A percentile compares a stretch with the other conserved stretches of the same genome.
These are phyloP conservation scores for Smallanthus sonchifolius DNA, from an alignment of 129 eudicot species.

Conservation along the genomic window DNA sequence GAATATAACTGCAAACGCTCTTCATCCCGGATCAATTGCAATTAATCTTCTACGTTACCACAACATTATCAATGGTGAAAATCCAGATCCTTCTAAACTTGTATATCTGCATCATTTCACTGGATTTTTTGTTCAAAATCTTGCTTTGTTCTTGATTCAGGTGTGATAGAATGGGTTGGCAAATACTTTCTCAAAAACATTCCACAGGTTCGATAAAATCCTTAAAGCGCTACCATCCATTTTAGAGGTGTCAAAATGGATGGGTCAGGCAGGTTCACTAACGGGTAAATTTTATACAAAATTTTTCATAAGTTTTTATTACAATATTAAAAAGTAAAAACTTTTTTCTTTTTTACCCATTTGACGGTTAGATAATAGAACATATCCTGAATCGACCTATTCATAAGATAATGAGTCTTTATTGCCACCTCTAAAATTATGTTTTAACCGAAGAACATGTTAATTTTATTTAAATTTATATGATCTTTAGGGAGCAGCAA, in stretches of 20 bases:
- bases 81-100: not conserved
- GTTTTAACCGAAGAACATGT: not conserved
- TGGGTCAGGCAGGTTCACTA: not conserved
- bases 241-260: not conserved
- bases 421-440: not conserved
- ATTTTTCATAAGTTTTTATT: not conserved
- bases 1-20: slow-evolving; percentile 53
- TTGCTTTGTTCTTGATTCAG: slow-evolving; percentile 40
- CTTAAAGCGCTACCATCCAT: not conserved
- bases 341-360: not conserved
- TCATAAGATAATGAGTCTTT: not conserved
- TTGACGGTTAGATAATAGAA: not conserved
- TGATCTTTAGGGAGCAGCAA: slow-evolving; percentile 35
- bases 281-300: not conserved
- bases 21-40: slow-evolving; percentile 66
- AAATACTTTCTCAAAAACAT: slow-evolving; percentile 58
- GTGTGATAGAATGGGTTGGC: slow-evolving; percentile 41
- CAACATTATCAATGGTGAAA: slow-evolving; percentile 49
- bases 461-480: not conserved
- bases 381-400: not conserved
- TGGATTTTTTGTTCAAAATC: not conserved
- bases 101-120: not conserved
- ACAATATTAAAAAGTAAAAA: not conserved
- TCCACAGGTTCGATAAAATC: slow-evolving; percentile 52
- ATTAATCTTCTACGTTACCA: slow-evolving; percentile 74